Base-by-base conservation (phyloP, 768 basidiomycete species). In the Strobilomyces dryophilus region DNA sequence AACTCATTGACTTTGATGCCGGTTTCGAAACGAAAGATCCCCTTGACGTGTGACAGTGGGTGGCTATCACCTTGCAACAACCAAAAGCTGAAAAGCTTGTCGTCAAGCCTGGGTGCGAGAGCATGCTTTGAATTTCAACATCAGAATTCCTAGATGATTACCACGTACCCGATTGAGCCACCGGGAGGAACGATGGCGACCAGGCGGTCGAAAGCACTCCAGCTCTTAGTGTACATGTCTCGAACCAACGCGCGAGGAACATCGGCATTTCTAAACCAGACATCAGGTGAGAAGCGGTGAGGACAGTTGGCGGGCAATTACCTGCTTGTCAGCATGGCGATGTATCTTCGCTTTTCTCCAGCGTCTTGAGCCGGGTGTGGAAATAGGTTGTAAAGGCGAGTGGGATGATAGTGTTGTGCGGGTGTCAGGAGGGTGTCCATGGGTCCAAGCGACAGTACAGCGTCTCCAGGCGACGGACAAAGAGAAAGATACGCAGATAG, bases 31-130 rank as follows among this genome's bases (percentile, higher is more conserved):
- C 91, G 84, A 71, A 80, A 90, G 54, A 91, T 89, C 10, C 91
- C 91, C 64, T 92, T 90, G 53, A 89, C 86, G 41, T 87, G 86
- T 0, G 87, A 81, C 48, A 83, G 78, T 1, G 90, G 89, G 65
- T 79, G 84, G 46, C 79, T 79, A 59, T 92, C 91, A 21, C 81
- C 82, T 68, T 92, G 90, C 15, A 92, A 76, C 55, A 89, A 77
- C 87, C 89, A 93, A 75, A 92, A 93, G 53, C 86, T 86, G 70
- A 93, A 93, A 2, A 93, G 79, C 65, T 94, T 94, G 74, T 93
- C 90, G 61, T 93, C 92, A 47, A 93, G 81, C n/a, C 89, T 91
- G 56, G 9, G 27, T 42, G 20, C 12, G 40, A 12, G 48, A 15
- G 17, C 55, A 26, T 49, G 40, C 12, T 32, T 10, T 44, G 34